A percentile compares a stretch with the other conserved stretches of the same genome.
Evolutionary conservation across 1,139 yeast species (phyloP).

Genomic region (Yamadazyma taylorii): DNA sequence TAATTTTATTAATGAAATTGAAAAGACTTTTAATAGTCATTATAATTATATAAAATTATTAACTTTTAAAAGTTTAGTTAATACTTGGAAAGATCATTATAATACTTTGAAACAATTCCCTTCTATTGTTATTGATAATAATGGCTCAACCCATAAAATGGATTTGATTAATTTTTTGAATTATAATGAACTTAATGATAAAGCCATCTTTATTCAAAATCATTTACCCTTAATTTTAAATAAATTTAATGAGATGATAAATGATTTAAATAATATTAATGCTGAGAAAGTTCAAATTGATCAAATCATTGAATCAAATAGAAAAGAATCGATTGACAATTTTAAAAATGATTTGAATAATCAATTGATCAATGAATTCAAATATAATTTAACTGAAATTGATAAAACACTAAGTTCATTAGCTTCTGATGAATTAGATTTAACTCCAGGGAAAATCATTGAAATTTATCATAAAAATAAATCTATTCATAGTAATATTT

Average conservation of each 20-base stretch:
- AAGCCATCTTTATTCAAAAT: conserved; percentile 24
- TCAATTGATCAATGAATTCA: conserved; percentile 3
- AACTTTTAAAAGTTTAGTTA: conserved; percentile 46
- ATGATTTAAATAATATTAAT: conserved; percentile 24
- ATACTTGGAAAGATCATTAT: conserved; percentile 50
- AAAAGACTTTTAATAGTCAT: conserved; percentile 51
- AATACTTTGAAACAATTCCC: conserved; percentile 40
- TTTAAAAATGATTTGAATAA: conserved; percentile 23
- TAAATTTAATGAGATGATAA: conserved; percentile 43
- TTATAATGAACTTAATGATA: conserved; percentile 22
- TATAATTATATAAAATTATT: conserved; percentile 48
- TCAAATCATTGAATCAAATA: conserved; percentile 29
- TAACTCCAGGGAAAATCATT: conserved; percentile 3
- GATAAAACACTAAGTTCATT: conserved; percentile 11
- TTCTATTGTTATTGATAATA: conserved; percentile 19
- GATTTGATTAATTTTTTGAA: conserved; percentile 28
- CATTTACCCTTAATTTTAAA: conserved; percentile 33
- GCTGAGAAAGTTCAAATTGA: conserved; percentile 32
- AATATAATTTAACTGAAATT: conserved; percentile 4
- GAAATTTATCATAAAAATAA: background rate
- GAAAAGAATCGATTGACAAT: conserved; percentile 35
- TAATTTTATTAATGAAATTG: conserved; percentile 49
- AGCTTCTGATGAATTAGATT: conserved; percentile 2
- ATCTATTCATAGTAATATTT: conserved; percentile 4
- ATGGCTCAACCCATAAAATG: conserved; percentile 11